Base-by-base conservation (phyloP, 495 filamentous ascomycete species). In the Bacidia rubella region DNA sequence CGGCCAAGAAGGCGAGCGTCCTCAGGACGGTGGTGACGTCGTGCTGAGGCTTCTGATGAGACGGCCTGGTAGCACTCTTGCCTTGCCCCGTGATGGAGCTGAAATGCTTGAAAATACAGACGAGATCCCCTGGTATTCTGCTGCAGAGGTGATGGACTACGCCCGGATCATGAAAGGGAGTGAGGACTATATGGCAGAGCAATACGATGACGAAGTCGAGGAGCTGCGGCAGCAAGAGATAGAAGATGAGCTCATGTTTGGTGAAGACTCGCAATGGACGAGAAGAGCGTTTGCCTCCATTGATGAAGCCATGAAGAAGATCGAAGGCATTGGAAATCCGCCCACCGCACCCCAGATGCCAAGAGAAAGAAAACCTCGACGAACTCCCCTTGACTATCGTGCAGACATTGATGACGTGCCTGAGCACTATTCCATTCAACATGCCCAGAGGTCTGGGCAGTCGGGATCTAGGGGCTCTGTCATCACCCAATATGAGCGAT, bases 161-260 rank as follows among this genome's bases (percentile, higher is more conserved):
- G 88, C 89, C 45, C 77, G 92, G 46, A 81, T 98, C 43, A 96
- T 98, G 85, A 94, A 87, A 66, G 92, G 90, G 11, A 88, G 84
- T 2, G 83, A 87, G 63, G 79, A 84, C 15, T 97, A 97, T 59
- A 89, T 98, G 84, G 60, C 66, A 17, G 70, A 77, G 47, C 83
- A 96, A 64, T 90, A 81, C 63, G 78, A 89, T 52, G 59, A 69
- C 7, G 92, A 97, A 60, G 82, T 94, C 17, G 71, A 78, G 41
- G 78, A 86, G 11, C 68, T 98, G 26, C 72, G 79, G 56, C 66
- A 65, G 49, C 87, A 94, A 66, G 85, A 86, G 64, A 74, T 79
- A 47, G 87, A 95, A 63, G 92, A 98, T 62, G 87, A 96, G 64
- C 66, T 95, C 21, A 74, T 95, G 62, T 98, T 94, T 65, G 90